A percentile compares a stretch with the other conserved stretches of the same genome.
phyloP scores from a whole-genome alignment of 2,329 filamentous ascomycete species.

The Colletotrichum nymphaeae region DNA sequence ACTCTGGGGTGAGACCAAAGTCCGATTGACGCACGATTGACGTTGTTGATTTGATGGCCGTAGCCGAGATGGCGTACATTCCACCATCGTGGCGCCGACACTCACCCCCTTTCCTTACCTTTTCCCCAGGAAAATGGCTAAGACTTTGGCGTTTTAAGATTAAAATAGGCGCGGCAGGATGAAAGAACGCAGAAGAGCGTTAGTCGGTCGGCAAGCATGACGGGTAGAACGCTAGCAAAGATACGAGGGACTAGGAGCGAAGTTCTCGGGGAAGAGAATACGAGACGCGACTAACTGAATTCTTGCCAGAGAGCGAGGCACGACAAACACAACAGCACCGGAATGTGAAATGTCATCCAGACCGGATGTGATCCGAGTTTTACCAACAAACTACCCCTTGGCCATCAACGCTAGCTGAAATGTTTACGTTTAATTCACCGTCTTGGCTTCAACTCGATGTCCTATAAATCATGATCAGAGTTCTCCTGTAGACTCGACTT shows the following conservation, averaged over 20 bases:
- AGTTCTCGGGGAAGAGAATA: background rate
- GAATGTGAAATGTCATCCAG: background rate
- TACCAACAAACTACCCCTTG: background rate
- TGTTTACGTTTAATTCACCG: background rate
- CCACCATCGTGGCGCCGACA: background rate
- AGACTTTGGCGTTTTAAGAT: background rate
- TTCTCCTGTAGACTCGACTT: background rate
- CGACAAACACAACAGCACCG: background rate
- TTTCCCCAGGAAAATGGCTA: background rate
- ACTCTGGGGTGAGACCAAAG: background rate
- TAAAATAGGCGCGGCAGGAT: background rate
- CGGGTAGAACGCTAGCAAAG: background rate
- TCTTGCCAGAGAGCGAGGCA: background rate
- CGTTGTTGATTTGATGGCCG: background rate
- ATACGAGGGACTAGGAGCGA: background rate
- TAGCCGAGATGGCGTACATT: background rate
- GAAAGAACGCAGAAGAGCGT: background rate
- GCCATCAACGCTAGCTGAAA: background rate
- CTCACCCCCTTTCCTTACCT: background rate
- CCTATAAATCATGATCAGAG: background rate
- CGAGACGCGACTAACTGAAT: background rate
- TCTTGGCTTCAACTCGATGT: background rate
- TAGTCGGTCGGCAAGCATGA: background rate
- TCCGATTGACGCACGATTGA: constrained; percentile 1
- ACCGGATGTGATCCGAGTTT: background rate